A percentile compares a stretch with the other conserved stretches of the same genome.
Conservation (phyloP, 2,329 filamentous ascomycete genomes). For the Hypoxylon sp. region DNA sequence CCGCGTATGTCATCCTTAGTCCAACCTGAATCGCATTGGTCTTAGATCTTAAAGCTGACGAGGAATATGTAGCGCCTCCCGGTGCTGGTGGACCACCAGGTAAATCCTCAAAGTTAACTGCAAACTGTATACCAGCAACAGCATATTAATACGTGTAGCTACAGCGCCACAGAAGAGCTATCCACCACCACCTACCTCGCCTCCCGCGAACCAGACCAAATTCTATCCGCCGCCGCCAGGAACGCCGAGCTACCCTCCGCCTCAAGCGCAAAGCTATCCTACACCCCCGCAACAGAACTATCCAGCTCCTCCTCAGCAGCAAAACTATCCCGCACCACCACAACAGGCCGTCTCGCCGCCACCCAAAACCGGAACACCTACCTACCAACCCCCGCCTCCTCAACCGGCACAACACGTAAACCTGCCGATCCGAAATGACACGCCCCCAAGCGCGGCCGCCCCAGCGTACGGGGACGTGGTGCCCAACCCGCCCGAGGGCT, state of each 20-base stretch:
- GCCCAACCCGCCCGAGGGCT: slow-evolving; percentile 40
- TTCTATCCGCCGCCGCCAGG: slow-evolving; percentile 56
- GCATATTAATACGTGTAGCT: slow-evolving; percentile 31
- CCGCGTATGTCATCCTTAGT: slow-evolving; percentile 52
- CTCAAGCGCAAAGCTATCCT: slow-evolving; percentile 47
- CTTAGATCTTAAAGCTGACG: slow-evolving; percentile 28
- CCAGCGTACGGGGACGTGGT: slow-evolving; percentile 41
- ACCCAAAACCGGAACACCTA: slow-evolving; percentile 46
- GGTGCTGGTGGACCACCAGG: slow-evolving; percentile 47
- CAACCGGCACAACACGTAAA: slow-evolving; percentile 46
- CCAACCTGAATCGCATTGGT: slow-evolving; percentile 5
- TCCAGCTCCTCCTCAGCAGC: slow-evolving; percentile 44
- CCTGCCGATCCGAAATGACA: slow-evolving; percentile 50
- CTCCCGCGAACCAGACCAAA: slow-evolving; percentile 55
- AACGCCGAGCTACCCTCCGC: slow-evolving; percentile 47
- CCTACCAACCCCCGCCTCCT: slow-evolving; percentile 46
- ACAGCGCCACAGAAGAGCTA: slow-evolving; percentile 52
- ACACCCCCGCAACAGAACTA: slow-evolving; percentile 46
- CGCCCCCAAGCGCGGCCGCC: slow-evolving; percentile 39
- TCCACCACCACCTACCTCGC: slow-evolving; percentile 57
- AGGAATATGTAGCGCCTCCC: slow-evolving; percentile 51
- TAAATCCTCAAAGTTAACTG: slow-evolving; percentile 31
- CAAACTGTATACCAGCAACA: slow-evolving; percentile 8
- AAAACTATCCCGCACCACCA: slow-evolving; percentile 43
- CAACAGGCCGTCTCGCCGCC: slow-evolving; percentile 51